phyloP scores from a whole-genome alignment of 495 filamentous ascomycete species.

The Penicillium odoratum region DNA sequence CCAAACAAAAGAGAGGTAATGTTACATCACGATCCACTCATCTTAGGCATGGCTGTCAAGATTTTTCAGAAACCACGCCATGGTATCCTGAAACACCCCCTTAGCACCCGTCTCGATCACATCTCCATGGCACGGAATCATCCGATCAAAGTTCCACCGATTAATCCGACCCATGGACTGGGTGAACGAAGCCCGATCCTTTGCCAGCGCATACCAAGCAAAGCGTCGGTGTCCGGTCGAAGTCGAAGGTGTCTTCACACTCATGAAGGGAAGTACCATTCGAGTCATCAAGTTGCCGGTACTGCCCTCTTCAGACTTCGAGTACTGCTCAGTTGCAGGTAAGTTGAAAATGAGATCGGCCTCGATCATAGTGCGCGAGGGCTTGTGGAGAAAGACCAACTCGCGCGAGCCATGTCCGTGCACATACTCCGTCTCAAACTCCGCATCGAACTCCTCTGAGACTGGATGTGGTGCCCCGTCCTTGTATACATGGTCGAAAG shows the following conservation, averaged over 20 bases:
- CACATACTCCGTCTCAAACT: conserved; percentile 87
- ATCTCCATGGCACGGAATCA: conserved; percentile 95
- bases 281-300: conserved; percentile 61
- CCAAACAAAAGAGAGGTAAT: background rate
- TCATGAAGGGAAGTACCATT: conserved; percentile 60
- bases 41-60: conserved; percentile 37
- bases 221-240: conserved; percentile 78
- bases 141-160: conserved; percentile 80
- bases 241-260: conserved; percentile 55
- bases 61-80: conserved; percentile 78
- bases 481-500: conserved; percentile 65
- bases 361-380: conserved; percentile 78
- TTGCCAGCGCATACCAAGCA: conserved; percentile 73
- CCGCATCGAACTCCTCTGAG: conserved; percentile 74
- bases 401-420: conserved; percentile 80
- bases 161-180: conserved; percentile 67
- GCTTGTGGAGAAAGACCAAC: conserved; percentile 81
- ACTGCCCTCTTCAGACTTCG: conserved; percentile 53
- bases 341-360: conserved; percentile 93
- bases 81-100: conserved; percentile 74
- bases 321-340: conserved; percentile 86
- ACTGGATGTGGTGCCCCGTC: conserved; percentile 54
- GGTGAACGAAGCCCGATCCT: conserved; percentile 66
- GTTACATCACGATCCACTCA: conserved; percentile 1
- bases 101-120: conserved; percentile 76